phyloP scores from a whole-genome alignment of 2,329 filamentous ascomycete genomes.

The Neofusicoccum parvum region DNA sequence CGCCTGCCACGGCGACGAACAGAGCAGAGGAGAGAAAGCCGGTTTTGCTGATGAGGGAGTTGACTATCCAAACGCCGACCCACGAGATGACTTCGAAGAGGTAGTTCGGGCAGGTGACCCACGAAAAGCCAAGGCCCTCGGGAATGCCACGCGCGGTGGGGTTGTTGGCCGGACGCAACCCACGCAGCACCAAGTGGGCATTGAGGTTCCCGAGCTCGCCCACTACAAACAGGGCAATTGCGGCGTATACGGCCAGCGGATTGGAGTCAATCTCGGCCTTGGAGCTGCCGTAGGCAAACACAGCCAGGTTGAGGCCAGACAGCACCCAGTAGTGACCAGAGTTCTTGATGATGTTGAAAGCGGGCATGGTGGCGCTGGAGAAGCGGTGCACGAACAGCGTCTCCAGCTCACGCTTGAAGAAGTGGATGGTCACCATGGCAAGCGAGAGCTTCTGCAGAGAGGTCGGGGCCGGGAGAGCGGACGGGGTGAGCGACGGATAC shows the following conservation, averaged over 20 bases:
- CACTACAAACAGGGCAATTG: conserved; percentile 71
- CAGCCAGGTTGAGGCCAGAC: conserved; percentile 77
- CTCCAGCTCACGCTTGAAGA: conserved; percentile 92
- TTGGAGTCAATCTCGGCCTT: conserved; percentile 60
- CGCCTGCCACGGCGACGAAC: conserved; percentile 72
- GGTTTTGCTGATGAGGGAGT: conserved; percentile 74
- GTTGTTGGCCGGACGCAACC: conserved; percentile 74
- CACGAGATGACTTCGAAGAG: conserved; percentile 89
- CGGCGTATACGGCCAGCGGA: conserved; percentile 60
- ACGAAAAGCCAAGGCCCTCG: conserved; percentile 75
- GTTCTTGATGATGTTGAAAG: conserved; percentile 90
- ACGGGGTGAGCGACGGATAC: conserved; percentile 7
- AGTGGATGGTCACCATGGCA: conserved; percentile 76
- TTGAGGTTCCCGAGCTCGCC: conserved; percentile 80
- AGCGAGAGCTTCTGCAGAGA: conserved; percentile 73
- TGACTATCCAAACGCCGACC: conserved; percentile 78
- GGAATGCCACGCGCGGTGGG: conserved; percentile 80
- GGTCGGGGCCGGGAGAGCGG: conserved; percentile 50
- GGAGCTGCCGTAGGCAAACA: conserved; percentile 77
- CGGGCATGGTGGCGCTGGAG: conserved; percentile 91
- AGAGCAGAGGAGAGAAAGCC: conserved; percentile 74
- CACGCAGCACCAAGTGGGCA: conserved; percentile 77
- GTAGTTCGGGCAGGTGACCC: conserved; percentile 97
- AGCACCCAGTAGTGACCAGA: conserved; percentile 90
- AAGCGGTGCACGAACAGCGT: conserved; percentile 95